Evolutionary conservation across 2,329 filamentous ascomycete genomes (phyloP), one percentile per base, ranked within the genome.

Genomic region (Graphium sp.): DNA sequence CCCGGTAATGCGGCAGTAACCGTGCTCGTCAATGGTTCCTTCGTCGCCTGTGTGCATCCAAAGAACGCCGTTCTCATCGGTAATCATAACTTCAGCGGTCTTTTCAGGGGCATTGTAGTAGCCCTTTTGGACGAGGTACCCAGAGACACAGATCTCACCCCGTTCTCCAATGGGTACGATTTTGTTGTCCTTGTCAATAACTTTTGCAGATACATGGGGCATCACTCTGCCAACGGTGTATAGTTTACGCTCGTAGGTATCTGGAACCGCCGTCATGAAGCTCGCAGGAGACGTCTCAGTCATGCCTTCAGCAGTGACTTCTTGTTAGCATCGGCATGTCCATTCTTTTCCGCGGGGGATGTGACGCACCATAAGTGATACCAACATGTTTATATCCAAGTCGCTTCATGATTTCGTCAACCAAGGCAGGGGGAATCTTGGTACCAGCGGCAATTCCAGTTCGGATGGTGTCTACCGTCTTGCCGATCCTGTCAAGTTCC

Each of bases 261-360:
- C 73, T 34, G 74, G 58, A 1, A 69, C 74, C 2, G 67, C 66
- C 0, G 73, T 77, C 72, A 77, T 77, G 6, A 58, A 56, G 7
- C 56, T 61, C 2, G 65, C 61, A 4, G 62, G 62, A 18, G 48
- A 53, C 2, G 73, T 78, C 44, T 78, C 73, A 3, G 73, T 78
- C 73, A 78, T 78, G 24, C 73, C 54, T 31, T 60, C 61, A 34
- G 49, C 57, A n/a, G n/a, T n/a, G n/a, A n/a, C 30, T 9, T 8
- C n/a, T n/a, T n/a, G n/a, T n/a, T n/a, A n/a, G n/a, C n/a, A n/a
- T n/a, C n/a, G n/a, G n/a, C n/a, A n/a, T n/a, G n/a, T n/a, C n/a
- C n/a, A n/a, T n/a, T n/a, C n/a, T n/a, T n/a, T n/a, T n/a, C n/a
- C n/a, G n/a, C n/a, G n/a, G n/a, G n/a, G n/a, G n/a, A n/a, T n/a